phyloP scores from a whole-genome alignment of 176 grass and related monocot species.

The Phragmites australis region DNA sequence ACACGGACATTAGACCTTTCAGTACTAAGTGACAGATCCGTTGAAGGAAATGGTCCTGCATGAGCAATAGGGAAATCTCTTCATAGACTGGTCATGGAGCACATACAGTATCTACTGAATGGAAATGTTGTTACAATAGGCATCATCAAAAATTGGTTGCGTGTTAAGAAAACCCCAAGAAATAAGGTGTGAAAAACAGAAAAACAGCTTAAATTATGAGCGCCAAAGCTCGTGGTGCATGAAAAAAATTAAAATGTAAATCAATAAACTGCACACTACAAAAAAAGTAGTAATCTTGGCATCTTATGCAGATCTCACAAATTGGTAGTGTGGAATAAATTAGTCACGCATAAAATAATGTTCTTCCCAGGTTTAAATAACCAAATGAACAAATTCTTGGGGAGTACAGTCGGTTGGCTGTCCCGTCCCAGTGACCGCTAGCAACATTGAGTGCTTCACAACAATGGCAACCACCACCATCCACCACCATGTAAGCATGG shows the following conservation, averaged over 20 bases:
- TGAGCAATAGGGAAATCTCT: background rate
- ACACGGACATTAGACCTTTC: conserved; percentile 49
- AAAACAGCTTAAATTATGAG: background rate
- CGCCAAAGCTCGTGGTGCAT: background rate
- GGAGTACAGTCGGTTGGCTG: no score
- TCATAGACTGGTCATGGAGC: background rate
- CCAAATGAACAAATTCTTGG: background rate
- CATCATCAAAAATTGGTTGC: no score
- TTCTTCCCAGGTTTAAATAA: background rate
- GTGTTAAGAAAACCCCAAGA: background rate
- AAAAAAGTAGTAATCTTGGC: no score
- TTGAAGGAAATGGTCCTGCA: conserved; percentile 48
- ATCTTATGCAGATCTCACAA: background rate
- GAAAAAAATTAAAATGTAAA: background rate
- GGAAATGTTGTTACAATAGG: background rate
- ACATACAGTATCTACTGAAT: background rate
- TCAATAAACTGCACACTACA: background rate
- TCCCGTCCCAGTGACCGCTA: no score
- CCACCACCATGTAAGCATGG: no score
- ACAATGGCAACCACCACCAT: no score
- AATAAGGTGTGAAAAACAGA: background rate
- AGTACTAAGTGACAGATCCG: conserved; percentile 37
- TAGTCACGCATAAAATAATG: no score
- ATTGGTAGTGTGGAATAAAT: no score
- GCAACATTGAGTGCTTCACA: no score